Evolutionary conservation across 257 asterid genomes (phyloP).

Genomic region (Fraxinus excelsior): DNA sequence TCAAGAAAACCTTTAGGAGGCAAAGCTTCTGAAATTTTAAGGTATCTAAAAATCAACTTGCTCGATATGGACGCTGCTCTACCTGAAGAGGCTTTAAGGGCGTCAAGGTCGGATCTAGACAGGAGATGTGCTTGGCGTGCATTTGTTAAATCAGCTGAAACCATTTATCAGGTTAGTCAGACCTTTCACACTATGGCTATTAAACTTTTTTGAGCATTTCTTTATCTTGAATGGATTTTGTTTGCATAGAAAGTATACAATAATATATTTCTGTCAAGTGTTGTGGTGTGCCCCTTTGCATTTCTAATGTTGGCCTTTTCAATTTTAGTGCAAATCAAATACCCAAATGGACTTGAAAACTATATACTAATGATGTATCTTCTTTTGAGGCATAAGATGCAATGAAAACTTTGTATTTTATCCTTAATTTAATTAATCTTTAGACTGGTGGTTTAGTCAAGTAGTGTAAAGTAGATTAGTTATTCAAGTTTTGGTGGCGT

Average conservation of each 20-base stretch:
- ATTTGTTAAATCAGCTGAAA: slow-evolving; percentile 76
- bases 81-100: slow-evolving; percentile 72
- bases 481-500: background rate
- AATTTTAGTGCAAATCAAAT: background rate
- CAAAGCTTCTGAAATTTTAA: slow-evolving; percentile 61
- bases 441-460: background rate
- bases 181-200: slow-evolving; percentile 10
- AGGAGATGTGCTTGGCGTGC: slow-evolving; percentile 78
- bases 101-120: slow-evolving; percentile 60
- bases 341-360: background rate
- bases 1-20: slow-evolving; percentile 66
- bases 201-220: background rate
- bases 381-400: background rate
- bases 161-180: slow-evolving; percentile 71
- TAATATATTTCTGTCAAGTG: background rate
- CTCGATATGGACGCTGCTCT: slow-evolving; percentile 93
- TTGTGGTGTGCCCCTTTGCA: background rate
- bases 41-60: slow-evolving; percentile 65
- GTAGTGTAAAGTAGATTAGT: background rate
- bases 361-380: background rate
- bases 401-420: background rate
- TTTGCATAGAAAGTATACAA: background rate
- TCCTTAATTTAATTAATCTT: background rate
- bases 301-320: background rate
- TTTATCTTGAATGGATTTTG: background rate